Evolutionary conservation across 2,329 filamentous ascomycete genomes (phyloP), one percentile per base, ranked within the genome.

Genomic region (Helicocarpus griseus): DNA sequence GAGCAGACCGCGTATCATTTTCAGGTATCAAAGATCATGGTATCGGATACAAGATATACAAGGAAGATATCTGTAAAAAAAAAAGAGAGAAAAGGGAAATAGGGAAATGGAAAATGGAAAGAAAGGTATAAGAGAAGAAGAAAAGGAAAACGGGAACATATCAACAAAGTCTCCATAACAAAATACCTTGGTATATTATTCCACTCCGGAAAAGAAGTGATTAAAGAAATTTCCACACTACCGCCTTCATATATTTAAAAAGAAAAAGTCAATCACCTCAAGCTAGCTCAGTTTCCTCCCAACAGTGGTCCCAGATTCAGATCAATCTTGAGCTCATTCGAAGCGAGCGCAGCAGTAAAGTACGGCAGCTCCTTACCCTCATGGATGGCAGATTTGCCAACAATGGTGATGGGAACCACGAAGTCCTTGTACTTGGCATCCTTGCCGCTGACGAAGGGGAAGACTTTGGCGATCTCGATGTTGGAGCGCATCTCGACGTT

Each of bases 361-460:
- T 82, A 83, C 4, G 68, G 61, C 49, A 83, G 57, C 43, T 75
- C 68, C 58, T 76, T 53, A 2, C 75, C 77, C 39, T 76, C 62
- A 53, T 73, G 73, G 0, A 75, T 60, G 41, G 69, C 73, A 17
- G 67, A 71, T 35, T 75, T 76, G 0, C 77, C 78, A 1, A 66
- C 61, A 52, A 82, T 76, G 5, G 69, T 64, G 22, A 82, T 59
- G 2, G 77, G 75, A 1, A 82, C 56, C 4, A 77, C 61, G 1
- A 73, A 77, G n/a, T 72, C 63, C 11, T 63, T 66, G 61, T 73
- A 77, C 3, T 65, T 67, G 2, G 53, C 51, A 2, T 57, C 49
- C 22, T 63, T 57, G 14, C 59, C 57, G 2, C 47, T 48, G 4
- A 69, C 45, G 40, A 71, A 31, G 4, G 40, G 55, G 11, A 65